Conservation (phyloP, 352 stramenopile species). For the Pythium utonaiense region DNA sequence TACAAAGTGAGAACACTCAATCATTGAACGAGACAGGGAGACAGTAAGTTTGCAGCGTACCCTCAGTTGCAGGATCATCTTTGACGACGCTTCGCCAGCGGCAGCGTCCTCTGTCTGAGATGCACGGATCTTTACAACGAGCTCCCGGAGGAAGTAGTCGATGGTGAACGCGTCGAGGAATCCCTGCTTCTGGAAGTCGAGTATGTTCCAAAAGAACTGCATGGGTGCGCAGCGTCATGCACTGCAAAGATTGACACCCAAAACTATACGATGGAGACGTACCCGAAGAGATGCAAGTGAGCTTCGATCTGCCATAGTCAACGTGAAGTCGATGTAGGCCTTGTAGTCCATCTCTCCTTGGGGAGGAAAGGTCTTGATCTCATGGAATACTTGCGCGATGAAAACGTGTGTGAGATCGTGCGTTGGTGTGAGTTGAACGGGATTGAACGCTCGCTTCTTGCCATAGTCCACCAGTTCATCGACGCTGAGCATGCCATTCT, state of each 20-base stretch:
- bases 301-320: slow-evolving; percentile 39
- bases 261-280: background rate
- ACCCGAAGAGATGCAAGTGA: slow-evolving; percentile 44
- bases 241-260: no score
- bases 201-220: slow-evolving; percentile 67
- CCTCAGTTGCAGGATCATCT: slow-evolving; percentile 23
- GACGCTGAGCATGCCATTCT: slow-evolving; percentile 53
- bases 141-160: slow-evolving; percentile 57
- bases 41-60: slow-evolving; percentile 26
- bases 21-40: no score
- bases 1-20: no score
- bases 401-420: slow-evolving; percentile 60
- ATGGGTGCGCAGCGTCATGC: no score
- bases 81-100: background rate
- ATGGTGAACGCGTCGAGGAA: slow-evolving; percentile 59
- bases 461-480: slow-evolving; percentile 49
- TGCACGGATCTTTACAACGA: slow-evolving; percentile 40
- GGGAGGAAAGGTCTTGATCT: slow-evolving; percentile 39
- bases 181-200: slow-evolving; percentile 65
- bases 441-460: slow-evolving; percentile 70
- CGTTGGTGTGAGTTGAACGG: slow-evolving; percentile 33
- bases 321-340: slow-evolving; percentile 58
- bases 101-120: slow-evolving; percentile 27
- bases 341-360: slow-evolving; percentile 61
- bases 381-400: slow-evolving; percentile 49